These are phyloP conservation scores for Fraxinus sp. DNA, from an alignment of 305 asterid genomes.

Conservation along the genomic window DNA sequence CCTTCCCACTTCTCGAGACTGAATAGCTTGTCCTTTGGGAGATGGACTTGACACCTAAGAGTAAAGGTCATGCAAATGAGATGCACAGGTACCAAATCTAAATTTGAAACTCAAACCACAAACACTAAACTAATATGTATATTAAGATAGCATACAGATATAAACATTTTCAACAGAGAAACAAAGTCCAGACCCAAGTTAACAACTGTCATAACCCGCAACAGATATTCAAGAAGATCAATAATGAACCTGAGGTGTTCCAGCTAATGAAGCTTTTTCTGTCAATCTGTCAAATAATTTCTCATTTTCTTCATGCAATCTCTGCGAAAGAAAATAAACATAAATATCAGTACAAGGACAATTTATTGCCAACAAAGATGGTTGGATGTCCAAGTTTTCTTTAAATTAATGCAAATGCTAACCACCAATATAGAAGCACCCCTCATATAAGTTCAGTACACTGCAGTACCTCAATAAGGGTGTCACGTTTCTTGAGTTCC, in stretches of 20 bases:
- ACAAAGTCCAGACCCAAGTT: conserved; percentile 18
- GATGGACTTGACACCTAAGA: conserved; percentile 72
- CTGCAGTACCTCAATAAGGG: conserved; percentile 86
- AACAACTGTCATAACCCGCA: conserved; percentile 2
- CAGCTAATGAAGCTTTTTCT: conserved; percentile 77
- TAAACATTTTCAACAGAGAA: conserved; percentile 25
- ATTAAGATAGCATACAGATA: background rate
- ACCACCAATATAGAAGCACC: conserved; percentile 11
- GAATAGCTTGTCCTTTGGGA: conserved; percentile 50
- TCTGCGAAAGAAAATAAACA: conserved; percentile 47
- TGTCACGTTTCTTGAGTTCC: conserved; percentile 92
- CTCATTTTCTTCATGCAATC: conserved; percentile 98
- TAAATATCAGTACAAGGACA: conserved; percentile 11
- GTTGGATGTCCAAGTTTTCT: conserved; percentile 4
- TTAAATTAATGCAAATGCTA: conserved; percentile 11
- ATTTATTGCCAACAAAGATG: conserved; percentile 28
- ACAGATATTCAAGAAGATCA: conserved; percentile 20
- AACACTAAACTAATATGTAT: background rate
- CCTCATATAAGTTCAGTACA: conserved; percentile 4
- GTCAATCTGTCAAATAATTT: conserved; percentile 92
- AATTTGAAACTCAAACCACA: background rate
- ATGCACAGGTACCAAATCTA: background rate
- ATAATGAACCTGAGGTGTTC: conserved; percentile 73
- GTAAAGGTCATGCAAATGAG: conserved; percentile 27
- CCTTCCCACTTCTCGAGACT: conserved; percentile 71